Base-by-base conservation (phyloP, 306 rosid species). In the Mimosa bimucronata region DNA sequence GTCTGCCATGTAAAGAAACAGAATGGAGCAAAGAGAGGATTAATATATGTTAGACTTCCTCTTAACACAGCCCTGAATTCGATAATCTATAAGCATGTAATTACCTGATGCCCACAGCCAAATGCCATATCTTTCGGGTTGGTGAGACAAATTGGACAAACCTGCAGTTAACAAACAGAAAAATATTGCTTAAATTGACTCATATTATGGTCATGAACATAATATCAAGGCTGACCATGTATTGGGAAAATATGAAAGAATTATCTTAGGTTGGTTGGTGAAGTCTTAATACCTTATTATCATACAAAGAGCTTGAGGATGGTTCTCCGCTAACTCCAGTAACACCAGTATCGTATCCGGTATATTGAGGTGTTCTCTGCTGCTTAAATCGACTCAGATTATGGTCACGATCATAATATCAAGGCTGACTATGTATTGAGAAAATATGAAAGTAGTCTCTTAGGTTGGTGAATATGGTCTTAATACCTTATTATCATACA, bases 101-200 rank as follows among this genome's bases (percentile, higher is more conserved):
- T 52, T 84, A 94, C 97, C 98, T 90, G 97, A 89, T 94, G 97
- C 38, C 98, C 97, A 52, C 97, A 92, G 62, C 97, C 97, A 55
- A 92, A 92, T 57, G 97, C 92, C 98, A 94, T 85, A 82, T 94
- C 86, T 81, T 94, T 94, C 52, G 84, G 77, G 79, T 87, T 87
- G 37, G 85, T 77, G 53, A 90, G 85, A 87, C 97, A 94, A 82
- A 92, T 87, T 10, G 98, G 97, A 42, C 98, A 92, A 80, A 86
- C 71, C 97, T 92, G 91, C 87, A 74, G 12, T 79, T 28, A 70
- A 83, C 21, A 55, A 42, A n/a, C 58, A 55, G 46, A 16, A 73
- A 81, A 79, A 34, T 16, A 75, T 30, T 30, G 5, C 65, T 26
- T 19, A 81, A 57, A 46, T 62, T 62, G 52, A 77, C 75, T 21